phyloP scores from a whole-genome alignment of 495 filamentous ascomycete genomes.

The Lophium mytilinum region DNA sequence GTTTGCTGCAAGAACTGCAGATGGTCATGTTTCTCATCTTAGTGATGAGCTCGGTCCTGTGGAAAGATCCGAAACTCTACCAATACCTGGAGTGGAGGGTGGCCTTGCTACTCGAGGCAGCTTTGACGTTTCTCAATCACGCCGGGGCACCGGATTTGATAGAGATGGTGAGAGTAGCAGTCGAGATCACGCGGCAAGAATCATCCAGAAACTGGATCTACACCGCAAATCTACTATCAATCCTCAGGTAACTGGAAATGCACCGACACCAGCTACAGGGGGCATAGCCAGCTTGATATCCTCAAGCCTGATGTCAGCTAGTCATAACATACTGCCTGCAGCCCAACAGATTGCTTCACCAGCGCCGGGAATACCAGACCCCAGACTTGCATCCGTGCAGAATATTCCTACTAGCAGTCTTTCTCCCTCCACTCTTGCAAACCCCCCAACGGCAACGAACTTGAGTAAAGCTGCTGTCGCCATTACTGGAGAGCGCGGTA shows the following conservation, averaged over 20 bases:
- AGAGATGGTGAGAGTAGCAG: conserved; percentile 51
- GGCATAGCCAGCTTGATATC: conserved; percentile 87
- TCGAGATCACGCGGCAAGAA: conserved; percentile 71
- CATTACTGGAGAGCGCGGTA: conserved; percentile 65
- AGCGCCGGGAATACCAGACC: conserved; percentile 27
- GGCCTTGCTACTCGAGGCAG: conserved; percentile 51
- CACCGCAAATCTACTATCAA: conserved; percentile 66
- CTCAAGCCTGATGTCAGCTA: conserved; percentile 80
- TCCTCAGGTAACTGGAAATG: conserved; percentile 22
- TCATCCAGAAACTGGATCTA: conserved; percentile 88
- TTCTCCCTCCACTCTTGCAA: conserved; percentile 75
- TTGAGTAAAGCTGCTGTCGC: conserved; percentile 82
- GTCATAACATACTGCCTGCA: conserved; percentile 61
- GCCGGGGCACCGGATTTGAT: conserved; percentile 44
- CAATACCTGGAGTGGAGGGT: conserved; percentile 55
- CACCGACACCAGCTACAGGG: conserved; percentile 40
- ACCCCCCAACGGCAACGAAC: conserved; percentile 76
- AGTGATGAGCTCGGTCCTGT: conserved; percentile 45
- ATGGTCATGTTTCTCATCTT: conserved; percentile 54
- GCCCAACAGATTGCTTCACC: conserved; percentile 33
- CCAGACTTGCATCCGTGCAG: conserved; percentile 25
- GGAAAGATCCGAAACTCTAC: conserved; percentile 58
- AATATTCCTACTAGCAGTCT: conserved; percentile 54
- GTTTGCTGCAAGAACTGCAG: conserved; percentile 69
- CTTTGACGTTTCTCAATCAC: conserved; percentile 51